Evolutionary conservation across 768 basidiomycete genomes (phyloP).

Genomic region (Sarcomyxa edulis): DNA sequence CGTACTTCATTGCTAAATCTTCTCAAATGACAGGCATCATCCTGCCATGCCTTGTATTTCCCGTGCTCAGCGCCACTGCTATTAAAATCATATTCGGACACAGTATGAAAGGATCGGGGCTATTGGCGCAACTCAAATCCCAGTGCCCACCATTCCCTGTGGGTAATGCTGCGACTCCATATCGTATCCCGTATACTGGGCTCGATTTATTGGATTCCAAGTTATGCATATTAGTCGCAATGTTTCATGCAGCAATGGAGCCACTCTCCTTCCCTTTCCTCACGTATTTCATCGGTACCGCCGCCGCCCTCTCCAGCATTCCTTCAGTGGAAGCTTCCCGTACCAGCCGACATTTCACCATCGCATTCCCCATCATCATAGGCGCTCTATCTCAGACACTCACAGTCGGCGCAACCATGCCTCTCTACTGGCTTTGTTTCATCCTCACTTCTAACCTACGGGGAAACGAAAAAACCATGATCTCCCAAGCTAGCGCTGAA

Average conservation of each 20-base stretch:
- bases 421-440: conserved; percentile 45
- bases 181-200: conserved; percentile 35
- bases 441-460: conserved; percentile 28
- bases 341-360: conserved; percentile 21
- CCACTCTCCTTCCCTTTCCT: conserved; percentile 24
- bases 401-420: conserved; percentile 37
- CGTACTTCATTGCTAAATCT: too few species aligned
- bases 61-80: conserved; percentile 28
- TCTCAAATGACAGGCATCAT: conserved; percentile 9
- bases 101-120: conserved; percentile 20
- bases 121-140: conserved; percentile 19
- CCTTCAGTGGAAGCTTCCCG: conserved; percentile 41
- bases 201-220: conserved; percentile 25
- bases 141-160: conserved; percentile 25
- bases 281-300: conserved; percentile 30
- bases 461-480: conserved; percentile 8
- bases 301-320: conserved; percentile 31
- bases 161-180: conserved; percentile 19
- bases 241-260: conserved; percentile 41
- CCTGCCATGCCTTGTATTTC: conserved; percentile 33
- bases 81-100: conserved; percentile 30
- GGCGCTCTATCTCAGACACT: conserved; percentile 35
- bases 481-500: conserved; percentile 45
- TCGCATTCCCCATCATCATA: conserved; percentile 37
- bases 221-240: conserved; percentile 38